A percentile compares a stretch with the other conserved stretches of the same genome.
Evolutionary conservation across 768 basidiomycete species (phyloP).

Genomic region (Tricholoma saponaceum): DNA sequence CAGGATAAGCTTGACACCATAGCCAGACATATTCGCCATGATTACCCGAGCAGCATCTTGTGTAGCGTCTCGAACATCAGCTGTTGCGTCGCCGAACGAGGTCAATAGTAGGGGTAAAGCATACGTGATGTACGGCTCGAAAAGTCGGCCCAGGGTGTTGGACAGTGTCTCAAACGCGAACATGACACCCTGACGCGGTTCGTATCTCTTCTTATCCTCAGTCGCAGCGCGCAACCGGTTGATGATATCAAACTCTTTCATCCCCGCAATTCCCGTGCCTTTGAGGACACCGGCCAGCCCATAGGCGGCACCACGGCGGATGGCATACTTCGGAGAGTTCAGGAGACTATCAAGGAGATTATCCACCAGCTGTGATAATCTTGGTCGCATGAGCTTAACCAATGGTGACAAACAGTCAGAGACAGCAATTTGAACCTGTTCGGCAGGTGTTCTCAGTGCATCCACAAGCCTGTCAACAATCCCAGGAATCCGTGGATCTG

Average conservation of each 20-base stretch:
- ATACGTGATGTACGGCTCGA: conserved; percentile 88
- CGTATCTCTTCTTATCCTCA: conserved; percentile 87
- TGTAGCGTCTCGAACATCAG: conserved; percentile 91
- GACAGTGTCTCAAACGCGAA: conserved; percentile 94
- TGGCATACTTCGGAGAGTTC: conserved; percentile 80
- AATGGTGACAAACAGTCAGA: conserved; percentile 93
- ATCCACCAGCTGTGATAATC: conserved; percentile 64
- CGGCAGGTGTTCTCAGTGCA: conserved; percentile 89
- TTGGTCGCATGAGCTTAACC: conserved; percentile 63
- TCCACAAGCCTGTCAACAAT: conserved; percentile 86
- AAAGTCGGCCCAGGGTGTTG: conserved; percentile 78
- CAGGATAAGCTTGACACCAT: conserved; percentile 93
- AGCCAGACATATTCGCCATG: conserved; percentile 92
- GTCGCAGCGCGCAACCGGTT: conserved; percentile 65
- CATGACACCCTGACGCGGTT: conserved; percentile 89
- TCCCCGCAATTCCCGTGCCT: conserved; percentile 80
- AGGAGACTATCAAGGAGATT: conserved; percentile 74
- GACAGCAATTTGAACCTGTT: conserved; percentile 95
- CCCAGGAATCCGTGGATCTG: conserved; percentile 70
- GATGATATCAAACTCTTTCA: conserved; percentile 84
- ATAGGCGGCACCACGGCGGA: conserved; percentile 95
- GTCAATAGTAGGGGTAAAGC: conserved; percentile 80
- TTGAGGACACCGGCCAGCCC: conserved; percentile 91
- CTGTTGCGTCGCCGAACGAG: conserved; percentile 80
- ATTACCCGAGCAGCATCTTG: conserved; percentile 90